Percentiles rank a stretch among this genome's conserved stretches.
Conservation (phyloP, 1,284 basidiomycete genomes). For the Tilletia walkeri region DNA sequence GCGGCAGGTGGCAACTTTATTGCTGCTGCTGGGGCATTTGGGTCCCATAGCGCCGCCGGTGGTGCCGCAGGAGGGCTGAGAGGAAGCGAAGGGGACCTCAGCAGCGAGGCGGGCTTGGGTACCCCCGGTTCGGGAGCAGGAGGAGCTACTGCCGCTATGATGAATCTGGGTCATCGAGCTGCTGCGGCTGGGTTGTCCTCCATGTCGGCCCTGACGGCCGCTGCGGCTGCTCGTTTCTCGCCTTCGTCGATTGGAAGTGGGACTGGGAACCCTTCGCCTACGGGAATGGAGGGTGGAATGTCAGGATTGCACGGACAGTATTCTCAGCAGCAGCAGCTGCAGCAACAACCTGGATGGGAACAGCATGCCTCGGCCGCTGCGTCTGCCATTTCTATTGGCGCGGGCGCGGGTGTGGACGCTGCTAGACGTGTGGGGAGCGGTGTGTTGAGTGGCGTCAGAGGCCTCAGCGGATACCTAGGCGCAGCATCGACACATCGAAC, state of each 20-base stretch:
- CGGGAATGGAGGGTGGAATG: too few relatives aligned
- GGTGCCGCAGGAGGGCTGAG: not conserved
- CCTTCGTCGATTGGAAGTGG: not conserved
- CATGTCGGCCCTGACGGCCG: not conserved
- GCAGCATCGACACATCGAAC: not conserved
- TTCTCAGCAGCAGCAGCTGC: too few relatives aligned
- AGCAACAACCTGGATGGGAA: not conserved
- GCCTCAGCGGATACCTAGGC: not conserved
- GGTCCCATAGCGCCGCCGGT: not conserved
- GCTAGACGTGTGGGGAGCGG: not conserved
- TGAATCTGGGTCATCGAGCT: not conserved
- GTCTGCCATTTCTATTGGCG: not conserved
- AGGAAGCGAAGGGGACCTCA: too few relatives aligned
- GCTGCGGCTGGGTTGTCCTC: slow-evolving; percentile 1
- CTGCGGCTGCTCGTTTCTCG: not conserved
- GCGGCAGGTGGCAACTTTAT: slow-evolving; percentile 1
- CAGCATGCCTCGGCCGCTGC: not conserved
- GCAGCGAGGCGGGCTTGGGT: too few relatives aligned
- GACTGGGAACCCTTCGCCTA: too few relatives aligned
- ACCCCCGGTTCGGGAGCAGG: not conserved
- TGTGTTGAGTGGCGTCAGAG: not conserved
- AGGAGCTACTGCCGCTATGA: not conserved
- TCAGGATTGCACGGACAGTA: too few relatives aligned
- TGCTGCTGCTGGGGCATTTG: not conserved
- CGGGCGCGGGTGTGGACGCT: not conserved